Percentiles rank a stretch among this genome's conserved stretches.
Evolutionary conservation across 1,284 basidiomycete species (phyloP).

Genomic region (Earliella scabrosa): DNA sequence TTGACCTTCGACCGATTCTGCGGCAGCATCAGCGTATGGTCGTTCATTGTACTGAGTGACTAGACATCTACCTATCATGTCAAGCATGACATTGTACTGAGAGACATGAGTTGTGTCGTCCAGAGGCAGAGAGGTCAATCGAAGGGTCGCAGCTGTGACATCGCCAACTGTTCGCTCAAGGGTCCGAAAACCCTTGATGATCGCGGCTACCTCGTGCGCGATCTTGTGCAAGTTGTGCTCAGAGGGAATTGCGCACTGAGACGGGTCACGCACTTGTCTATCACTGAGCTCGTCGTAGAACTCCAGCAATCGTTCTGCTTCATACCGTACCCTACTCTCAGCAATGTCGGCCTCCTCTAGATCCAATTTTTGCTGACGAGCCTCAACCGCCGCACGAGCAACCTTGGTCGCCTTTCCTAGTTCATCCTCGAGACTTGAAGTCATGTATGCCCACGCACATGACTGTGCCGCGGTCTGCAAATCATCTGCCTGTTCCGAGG

Average conservation of each 20-base stretch:
- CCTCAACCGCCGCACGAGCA: constrained; percentile 17
- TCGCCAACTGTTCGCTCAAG: constrained; percentile 15
- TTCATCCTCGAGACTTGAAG: constrained; percentile 21
- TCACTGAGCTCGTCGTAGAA: constrained; percentile 31
- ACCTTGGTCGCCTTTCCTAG: constrained; percentile 5
- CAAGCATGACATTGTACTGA: constrained; percentile 17
- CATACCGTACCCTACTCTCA: constrained; percentile 30
- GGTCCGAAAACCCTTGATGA: constrained; percentile 14
- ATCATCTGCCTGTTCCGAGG: constrained; percentile 11
- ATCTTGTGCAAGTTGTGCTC: constrained; percentile 8
- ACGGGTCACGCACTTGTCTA: constrained; percentile 8
- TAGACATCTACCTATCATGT: constrained; percentile 20
- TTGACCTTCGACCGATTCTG: constrained; percentile 18
- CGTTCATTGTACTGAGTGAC: background rate
- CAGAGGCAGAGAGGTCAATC: constrained; percentile 11
- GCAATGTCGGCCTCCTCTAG: constrained; percentile 30
- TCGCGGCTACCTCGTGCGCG: constrained; percentile 12
- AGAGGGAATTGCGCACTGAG: no score
- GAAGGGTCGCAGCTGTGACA: constrained; percentile 9
- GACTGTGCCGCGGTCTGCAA: constrained; percentile 29
- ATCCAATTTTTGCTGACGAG: constrained; percentile 11
- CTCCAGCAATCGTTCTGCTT: constrained; percentile 27
- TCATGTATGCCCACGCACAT: constrained; percentile 33
- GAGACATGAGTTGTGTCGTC: constrained; percentile 19
- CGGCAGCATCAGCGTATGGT: background rate